These are phyloP conservation scores for Elongisporangium undulatum DNA, from an alignment of 352 stramenopile genomes.

Conservation along the genomic window DNA sequence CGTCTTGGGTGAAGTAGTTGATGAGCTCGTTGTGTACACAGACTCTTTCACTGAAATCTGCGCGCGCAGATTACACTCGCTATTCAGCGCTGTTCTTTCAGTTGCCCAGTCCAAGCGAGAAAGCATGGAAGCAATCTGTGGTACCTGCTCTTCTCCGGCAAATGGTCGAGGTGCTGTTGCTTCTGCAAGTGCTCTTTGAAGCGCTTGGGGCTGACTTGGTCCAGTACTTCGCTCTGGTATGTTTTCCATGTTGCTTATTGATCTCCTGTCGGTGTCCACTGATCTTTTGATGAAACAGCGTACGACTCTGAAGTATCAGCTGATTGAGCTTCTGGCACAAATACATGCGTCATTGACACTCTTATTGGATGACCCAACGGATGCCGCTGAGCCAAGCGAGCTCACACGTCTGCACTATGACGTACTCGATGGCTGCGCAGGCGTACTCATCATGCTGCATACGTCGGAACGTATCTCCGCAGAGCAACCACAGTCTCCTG, in stretches of 20 bases:
- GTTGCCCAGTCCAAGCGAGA: conserved; percentile 8
- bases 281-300: conserved; percentile 18
- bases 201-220: conserved; percentile 12
- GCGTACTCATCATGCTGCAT: conserved; percentile 16
- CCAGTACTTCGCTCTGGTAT: conserved; percentile 28
- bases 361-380: background rate
- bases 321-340: conserved; percentile 34
- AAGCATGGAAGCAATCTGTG: conserved; percentile 25
- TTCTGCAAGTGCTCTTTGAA: conserved; percentile 30
- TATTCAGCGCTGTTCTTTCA: background rate
- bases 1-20: no score
- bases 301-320: conserved; percentile 31
- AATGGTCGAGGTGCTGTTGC: conserved; percentile 26
- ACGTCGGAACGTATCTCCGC: no score
- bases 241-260: background rate
- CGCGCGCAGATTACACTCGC: no score
- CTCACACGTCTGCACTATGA: conserved; percentile 13
- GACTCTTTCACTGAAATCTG: no score
- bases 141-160: conserved; percentile 34
- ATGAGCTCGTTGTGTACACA: no score
- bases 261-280: background rate
- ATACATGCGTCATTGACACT: conserved; percentile 18
- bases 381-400: background rate
- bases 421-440: conserved; percentile 20
- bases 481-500: no score